These are phyloP conservation scores for Adansonia digitata DNA, from an alignment of 345 rosid genomes.

Conservation along the genomic window DNA sequence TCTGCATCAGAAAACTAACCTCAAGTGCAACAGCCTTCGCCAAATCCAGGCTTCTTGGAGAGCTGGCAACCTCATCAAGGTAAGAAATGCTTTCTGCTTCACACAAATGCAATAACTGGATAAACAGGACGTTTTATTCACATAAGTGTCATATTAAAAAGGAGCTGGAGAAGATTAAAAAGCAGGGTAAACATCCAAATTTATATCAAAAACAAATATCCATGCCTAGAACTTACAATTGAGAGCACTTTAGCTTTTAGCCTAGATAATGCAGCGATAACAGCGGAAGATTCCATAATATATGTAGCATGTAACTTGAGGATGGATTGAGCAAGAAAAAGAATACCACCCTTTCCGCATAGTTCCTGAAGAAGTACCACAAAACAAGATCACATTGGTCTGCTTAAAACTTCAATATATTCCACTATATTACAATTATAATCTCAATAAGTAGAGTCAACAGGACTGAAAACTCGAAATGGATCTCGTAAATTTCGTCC, in stretches of 20 bases:
- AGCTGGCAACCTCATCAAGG: conserved; percentile 86
- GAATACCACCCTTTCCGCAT: conserved; percentile 83
- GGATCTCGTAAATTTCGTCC: background rate
- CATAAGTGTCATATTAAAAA: conserved; percentile 6
- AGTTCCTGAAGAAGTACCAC: conserved; percentile 51
- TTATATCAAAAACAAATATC: conserved; percentile 5
- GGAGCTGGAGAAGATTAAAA: background rate
- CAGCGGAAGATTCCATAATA: conserved; percentile 34
- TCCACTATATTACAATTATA: background rate
- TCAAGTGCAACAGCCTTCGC: conserved; percentile 70
- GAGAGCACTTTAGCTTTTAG: conserved; percentile 86
- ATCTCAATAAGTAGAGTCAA: background rate
- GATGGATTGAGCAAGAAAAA: conserved; percentile 24
- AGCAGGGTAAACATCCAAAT: background rate
- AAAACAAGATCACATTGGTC: background rate
- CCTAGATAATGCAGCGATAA: conserved; percentile 67
- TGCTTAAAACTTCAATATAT: background rate
- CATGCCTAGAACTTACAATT: conserved; percentile 55
- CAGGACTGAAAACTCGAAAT: background rate
- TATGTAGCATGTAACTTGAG: conserved; percentile 23
- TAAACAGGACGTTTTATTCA: conserved; percentile 17
- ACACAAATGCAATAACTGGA: conserved; percentile 83
- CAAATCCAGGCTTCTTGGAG: conserved; percentile 67
- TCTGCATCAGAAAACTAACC: conserved; percentile 49
- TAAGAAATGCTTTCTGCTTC: conserved; percentile 91